Percentiles rank a stretch among this genome's conserved stretches.
phyloP scores from a whole-genome alignment of 768 basidiomycete genomes.

The Hericium coralloides region DNA sequence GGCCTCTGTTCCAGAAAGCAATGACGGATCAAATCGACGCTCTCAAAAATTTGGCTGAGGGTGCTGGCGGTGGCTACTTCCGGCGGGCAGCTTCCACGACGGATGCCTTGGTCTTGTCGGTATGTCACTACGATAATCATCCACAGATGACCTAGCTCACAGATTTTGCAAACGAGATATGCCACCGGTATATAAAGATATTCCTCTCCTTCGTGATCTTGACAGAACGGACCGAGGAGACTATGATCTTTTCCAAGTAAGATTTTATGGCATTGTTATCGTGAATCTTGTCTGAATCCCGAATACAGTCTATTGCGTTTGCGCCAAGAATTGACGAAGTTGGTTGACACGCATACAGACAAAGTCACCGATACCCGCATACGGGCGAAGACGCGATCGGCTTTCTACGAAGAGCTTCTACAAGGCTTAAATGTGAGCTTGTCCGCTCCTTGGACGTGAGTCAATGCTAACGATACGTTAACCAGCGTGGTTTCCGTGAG shows the following conservation, averaged over 20 bases:
- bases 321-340: constrained; percentile 71
- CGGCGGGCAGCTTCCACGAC: constrained; percentile 54
- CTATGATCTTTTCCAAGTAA: constrained; percentile 95
- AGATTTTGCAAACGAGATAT: constrained; percentile 34
- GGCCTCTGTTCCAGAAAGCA: constrained; percentile 88
- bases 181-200: constrained; percentile 65
- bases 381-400: constrained; percentile 59
- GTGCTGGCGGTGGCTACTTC: constrained; percentile 52
- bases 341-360: constrained; percentile 65
- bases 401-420: constrained; percentile 69
- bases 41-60: constrained; percentile 77
- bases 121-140: constrained; percentile 24
- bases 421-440: constrained; percentile 65
- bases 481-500: constrained; percentile 55
- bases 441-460: neutral
- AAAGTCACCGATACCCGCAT: constrained; percentile 52
- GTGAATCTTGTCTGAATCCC: neutral
- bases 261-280: constrained; percentile 14
- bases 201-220: constrained; percentile 81
- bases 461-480: neutral
- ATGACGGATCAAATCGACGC: constrained; percentile 80
- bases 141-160: neutral
- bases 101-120: constrained; percentile 56
- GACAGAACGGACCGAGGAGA: constrained; percentile 80
- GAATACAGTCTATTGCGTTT: constrained; percentile 65